Evolutionary conservation across 495 filamentous ascomycete species (phyloP).

Genomic region (Evernia prunastri): DNA sequence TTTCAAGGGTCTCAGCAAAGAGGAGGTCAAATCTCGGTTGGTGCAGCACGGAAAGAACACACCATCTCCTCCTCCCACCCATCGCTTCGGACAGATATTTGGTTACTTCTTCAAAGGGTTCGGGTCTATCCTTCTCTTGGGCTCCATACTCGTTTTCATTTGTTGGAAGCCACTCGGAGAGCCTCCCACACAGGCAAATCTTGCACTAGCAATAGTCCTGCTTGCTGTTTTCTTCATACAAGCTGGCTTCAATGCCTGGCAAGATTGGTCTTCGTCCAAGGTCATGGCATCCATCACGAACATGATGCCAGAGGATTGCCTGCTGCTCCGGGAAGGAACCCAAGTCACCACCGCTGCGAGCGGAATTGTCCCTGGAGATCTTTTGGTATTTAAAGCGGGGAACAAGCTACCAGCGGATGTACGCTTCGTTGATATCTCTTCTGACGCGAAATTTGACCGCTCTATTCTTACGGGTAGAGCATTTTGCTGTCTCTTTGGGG

Average conservation of each 20-base stretch:
- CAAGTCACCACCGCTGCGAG: conserved; percentile 25
- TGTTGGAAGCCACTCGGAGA: conserved; percentile 64
- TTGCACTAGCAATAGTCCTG: conserved; percentile 61
- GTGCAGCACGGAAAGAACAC: conserved; percentile 56
- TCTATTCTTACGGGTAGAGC: conserved; percentile 57
- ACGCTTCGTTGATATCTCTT: conserved; percentile 55
- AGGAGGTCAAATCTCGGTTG: conserved; percentile 42
- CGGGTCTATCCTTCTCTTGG: conserved; percentile 56
- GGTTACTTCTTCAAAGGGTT: conserved; percentile 69
- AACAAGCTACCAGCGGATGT: conserved; percentile 66
- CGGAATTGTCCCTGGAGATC: conserved; percentile 62
- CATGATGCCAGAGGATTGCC: conserved; percentile 61
- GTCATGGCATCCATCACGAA: conserved; percentile 59
- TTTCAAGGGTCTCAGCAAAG: conserved; percentile 45
- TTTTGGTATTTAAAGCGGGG: conserved; percentile 55
- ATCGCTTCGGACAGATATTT: conserved; percentile 49
- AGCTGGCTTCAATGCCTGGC: conserved; percentile 61
- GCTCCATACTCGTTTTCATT: conserved; percentile 58
- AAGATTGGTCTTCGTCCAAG: conserved; percentile 55
- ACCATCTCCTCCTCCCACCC: conserved; percentile 52
- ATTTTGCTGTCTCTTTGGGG: background rate
- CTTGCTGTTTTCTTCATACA: conserved; percentile 60
- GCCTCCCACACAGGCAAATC: conserved; percentile 56
- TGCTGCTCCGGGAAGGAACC: conserved; percentile 53
- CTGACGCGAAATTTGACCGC: conserved; percentile 65